Evolutionary conservation across 306 rosid species (phyloP), one percentile per base, ranked within the genome.

Genomic region (Prunus kanzakura): DNA sequence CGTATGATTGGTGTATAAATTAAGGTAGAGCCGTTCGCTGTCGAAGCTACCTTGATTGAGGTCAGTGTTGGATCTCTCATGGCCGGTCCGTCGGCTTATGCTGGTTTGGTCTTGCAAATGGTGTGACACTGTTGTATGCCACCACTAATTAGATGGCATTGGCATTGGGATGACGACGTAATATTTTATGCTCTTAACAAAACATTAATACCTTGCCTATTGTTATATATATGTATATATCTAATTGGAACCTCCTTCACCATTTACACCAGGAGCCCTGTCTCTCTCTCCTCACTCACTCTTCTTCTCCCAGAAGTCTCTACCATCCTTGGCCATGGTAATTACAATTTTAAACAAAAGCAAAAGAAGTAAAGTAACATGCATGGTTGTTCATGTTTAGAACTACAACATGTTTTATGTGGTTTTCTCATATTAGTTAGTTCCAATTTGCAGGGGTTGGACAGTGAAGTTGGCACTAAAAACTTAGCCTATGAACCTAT

Each of bases 51-150:
- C 3, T 12, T 3, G 50, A 43, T 58, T 46, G 67, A 72, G 16
- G 16, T 16, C 9, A 13, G 54, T 55, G 66, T 20, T 14, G 76
- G 64, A 71, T 54, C 22, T 11, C 67, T 72, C 76, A 22, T 6
- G 67, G 76, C 76, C 76, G 67, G 76, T 41, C 52, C 18, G 27
- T 14, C 55, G 67, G 76, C 56, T 41, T 72, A 8, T 58, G 67
- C 67, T 4, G 43, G 67, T 5, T 58, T 16, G 56, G 11, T 3
- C 22, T n/a, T 38, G 20, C 23, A 16, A 38, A 16, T 22, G 20
- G 18, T 15, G 14, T 9, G 67, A 13, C 76, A 72, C 76, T 72
- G 67, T 57, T 72, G 66, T 71, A 32, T 72, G 47, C 54, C 3
- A 55, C 49, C 50, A 8, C 29, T 38, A 51, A 52, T 30, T 29